Evolutionary conservation across 306 rosid species (phyloP).

Genomic region (Morella rubra): DNA sequence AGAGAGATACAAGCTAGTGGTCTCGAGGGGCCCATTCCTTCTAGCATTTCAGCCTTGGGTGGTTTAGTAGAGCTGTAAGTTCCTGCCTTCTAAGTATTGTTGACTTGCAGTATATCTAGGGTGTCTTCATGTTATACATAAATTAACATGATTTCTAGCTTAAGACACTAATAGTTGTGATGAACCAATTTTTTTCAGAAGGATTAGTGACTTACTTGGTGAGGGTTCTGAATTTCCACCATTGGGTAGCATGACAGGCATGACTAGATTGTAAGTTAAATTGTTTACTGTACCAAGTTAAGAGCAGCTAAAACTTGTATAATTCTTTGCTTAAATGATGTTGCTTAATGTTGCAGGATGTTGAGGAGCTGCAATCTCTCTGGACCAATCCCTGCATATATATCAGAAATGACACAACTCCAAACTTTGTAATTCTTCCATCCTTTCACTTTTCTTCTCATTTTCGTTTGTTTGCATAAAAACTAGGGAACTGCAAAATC

Average conservation of each 20-base stretch:
- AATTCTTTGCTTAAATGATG: not conserved
- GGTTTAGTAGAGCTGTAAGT: constrained; percentile 23
- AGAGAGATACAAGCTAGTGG: constrained; percentile 35
- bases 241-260: constrained; percentile 15
- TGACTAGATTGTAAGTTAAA: constrained; percentile 23
- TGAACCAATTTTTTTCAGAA: constrained; percentile 24
- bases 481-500: not conserved
- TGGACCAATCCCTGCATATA: constrained; percentile 16
- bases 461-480: not conserved
- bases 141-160: not conserved
- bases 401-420: not conserved
- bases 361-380: constrained; percentile 27
- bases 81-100: not conserved
- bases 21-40: constrained; percentile 29
- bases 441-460: not conserved
- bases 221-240: constrained; percentile 17
- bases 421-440: constrained; percentile 8
- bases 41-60: constrained; percentile 16
- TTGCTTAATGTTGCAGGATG: constrained; percentile 17
- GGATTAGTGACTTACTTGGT: constrained; percentile 29
- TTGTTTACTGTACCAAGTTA: not conserved
- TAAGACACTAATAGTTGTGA: not conserved
- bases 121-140: not conserved
- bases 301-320: not conserved
- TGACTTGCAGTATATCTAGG: not conserved